Conservation (phyloP, 2,329 filamentous ascomycete species). For the Talaromyces marneffei region DNA sequence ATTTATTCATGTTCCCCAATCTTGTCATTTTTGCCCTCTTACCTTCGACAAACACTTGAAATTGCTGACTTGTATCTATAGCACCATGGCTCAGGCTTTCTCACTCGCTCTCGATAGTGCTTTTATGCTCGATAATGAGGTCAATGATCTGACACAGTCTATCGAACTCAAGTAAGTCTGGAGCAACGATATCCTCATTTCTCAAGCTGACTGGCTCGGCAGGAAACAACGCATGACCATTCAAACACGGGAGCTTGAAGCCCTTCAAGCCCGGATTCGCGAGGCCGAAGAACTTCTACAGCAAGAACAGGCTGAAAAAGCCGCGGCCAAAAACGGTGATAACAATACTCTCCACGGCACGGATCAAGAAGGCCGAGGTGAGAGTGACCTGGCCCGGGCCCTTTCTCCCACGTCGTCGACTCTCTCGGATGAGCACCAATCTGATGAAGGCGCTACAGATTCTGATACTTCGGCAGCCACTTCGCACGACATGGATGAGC, state of each 20-base stretch:
- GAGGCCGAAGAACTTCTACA: conserved; percentile 75
- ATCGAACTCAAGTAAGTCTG: conserved; percentile 71
- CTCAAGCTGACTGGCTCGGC: conserved; percentile 12
- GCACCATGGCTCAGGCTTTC: conserved; percentile 82
- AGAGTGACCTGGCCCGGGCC: conserved; percentile 15
- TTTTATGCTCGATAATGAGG: conserved; percentile 76
- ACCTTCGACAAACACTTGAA: too few relatives aligned
- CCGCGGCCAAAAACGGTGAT: conserved; percentile 14
- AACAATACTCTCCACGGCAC: conserved; percentile 10
- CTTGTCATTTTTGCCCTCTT: neutral
- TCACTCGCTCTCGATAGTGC: conserved; percentile 80
- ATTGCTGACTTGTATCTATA: conserved; percentile 34
- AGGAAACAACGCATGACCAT: conserved; percentile 75
- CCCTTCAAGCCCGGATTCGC: conserved; percentile 74
- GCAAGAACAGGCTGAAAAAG: conserved; percentile 18
- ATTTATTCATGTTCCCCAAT: neutral
- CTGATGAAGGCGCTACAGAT: conserved; percentile 22
- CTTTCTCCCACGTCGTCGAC: conserved; percentile 16
- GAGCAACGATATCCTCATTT: neutral
- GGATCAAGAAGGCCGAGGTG: conserved; percentile 18
- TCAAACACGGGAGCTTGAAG: conserved; percentile 74
- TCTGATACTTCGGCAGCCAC: conserved; percentile 20
- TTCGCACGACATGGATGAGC: conserved; percentile 17
- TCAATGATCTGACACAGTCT: conserved; percentile 67
- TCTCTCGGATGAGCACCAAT: conserved; percentile 18